A percentile compares a stretch with the other conserved stretches of the same genome.
Conservation (phyloP, 257 asterid genomes). For the Solanum gandarillasii region DNA sequence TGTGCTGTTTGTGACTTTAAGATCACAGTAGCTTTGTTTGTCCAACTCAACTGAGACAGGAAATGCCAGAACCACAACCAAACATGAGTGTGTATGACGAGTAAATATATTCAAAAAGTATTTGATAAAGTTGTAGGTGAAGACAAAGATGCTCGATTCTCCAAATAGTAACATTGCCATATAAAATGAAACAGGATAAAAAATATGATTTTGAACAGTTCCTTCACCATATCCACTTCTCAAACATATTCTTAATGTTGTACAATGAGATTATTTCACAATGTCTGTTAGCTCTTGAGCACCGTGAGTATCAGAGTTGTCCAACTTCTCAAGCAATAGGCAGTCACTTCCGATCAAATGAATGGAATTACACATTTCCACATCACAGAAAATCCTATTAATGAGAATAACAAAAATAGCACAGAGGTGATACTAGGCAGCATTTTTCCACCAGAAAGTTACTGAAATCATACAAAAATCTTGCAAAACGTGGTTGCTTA, state of each 20-base stretch:
- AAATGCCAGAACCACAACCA: background rate
- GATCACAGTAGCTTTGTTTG: conserved; percentile 73
- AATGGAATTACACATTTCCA: background rate
- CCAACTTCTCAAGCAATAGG: background rate
- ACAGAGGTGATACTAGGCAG: background rate
- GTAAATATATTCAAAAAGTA: background rate
- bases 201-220: background rate
- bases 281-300: background rate
- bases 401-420: background rate
- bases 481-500: background rate
- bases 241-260: background rate
- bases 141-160: background rate
- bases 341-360: background rate
- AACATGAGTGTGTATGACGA: background rate
- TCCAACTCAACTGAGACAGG: conserved; percentile 61
- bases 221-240: background rate
- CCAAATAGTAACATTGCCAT: background rate
- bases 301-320: background rate
- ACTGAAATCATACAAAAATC: background rate
- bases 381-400: background rate
- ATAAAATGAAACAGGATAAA: background rate
- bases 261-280: background rate
- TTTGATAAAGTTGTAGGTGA: background rate
- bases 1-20: conserved; percentile 63
- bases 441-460: background rate